Conservation (phyloP, 441 rosid genomes). For the Aquilaria agallochum region DNA sequence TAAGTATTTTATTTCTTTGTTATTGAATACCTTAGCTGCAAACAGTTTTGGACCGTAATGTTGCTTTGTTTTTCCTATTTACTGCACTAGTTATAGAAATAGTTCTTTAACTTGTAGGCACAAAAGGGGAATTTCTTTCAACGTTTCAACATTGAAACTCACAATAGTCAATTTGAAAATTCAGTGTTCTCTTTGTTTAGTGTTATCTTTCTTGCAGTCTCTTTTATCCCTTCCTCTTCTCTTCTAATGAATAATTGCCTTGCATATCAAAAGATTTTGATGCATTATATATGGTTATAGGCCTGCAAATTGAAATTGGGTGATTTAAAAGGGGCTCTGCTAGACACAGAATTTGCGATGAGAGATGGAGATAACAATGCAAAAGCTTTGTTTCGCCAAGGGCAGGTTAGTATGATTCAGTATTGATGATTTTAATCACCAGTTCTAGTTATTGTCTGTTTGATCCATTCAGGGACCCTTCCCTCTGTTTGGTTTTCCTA, state of each 20-base stretch:
- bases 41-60: conserved; percentile 1
- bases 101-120: too few species aligned
- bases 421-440: conserved; percentile 10
- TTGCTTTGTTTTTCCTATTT: neutral
- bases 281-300: conserved; percentile 29
- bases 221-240: neutral
- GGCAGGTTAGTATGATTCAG: conserved; percentile 57
- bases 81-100: neutral
- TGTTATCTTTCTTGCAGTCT: neutral
- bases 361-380: conserved; percentile 85
- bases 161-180: neutral
- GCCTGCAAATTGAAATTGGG: conserved; percentile 84
- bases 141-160: too few species aligned
- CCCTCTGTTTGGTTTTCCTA: neutral
- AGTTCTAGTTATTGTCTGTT: too few species aligned
- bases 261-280: neutral
- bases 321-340: conserved; percentile 83
- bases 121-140: too few species aligned
- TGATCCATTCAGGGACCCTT: neutral
- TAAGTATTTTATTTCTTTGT: conserved; percentile 4
- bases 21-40: conserved; percentile 1
- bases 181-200: neutral
- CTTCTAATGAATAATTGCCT: neutral
- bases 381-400: conserved; percentile 94
- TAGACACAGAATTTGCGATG: conserved; percentile 86